Evolutionary conservation across 2,329 filamentous ascomycete genomes (phyloP).

Genomic region (Venturia oleaginea): DNA sequence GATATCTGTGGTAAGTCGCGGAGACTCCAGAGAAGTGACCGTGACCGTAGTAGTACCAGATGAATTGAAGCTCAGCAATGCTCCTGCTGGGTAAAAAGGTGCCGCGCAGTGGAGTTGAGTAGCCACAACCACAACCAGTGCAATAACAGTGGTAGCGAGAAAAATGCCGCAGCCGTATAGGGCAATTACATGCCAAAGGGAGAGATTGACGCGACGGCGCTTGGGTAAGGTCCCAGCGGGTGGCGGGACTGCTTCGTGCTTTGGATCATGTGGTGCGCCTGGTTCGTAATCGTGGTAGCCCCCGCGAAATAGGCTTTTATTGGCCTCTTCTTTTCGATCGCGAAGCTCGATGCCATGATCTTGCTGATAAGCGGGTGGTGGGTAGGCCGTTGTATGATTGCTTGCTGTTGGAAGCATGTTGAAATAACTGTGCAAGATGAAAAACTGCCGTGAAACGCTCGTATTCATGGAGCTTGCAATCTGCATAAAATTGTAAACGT

Average conservation of each 20-base stretch:
- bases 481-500: too few relatives aligned
- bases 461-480: not conserved
- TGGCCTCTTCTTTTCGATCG: not conserved
- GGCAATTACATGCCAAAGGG: not conserved
- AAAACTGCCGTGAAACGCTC: not conserved
- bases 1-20: not conserved
- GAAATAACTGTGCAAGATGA: not conserved
- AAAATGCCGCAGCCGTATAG: not conserved
- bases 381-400: not conserved
- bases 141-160: not conserved
- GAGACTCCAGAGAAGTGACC: not conserved
- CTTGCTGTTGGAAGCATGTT: not conserved
- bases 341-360: not conserved
- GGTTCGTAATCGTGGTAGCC: not conserved
- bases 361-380: not conserved
- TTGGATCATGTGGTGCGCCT: constrained; percentile 4
- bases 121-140: not conserved
- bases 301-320: not conserved
- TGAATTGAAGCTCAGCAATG: not conserved
- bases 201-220: not conserved
- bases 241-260: not conserved
- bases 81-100: not conserved
- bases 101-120: not conserved
- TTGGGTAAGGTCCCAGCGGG: not conserved
- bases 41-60: not conserved